Conservation (phyloP, 164 flowering plant species). For the Vitis cinerea region DNA sequence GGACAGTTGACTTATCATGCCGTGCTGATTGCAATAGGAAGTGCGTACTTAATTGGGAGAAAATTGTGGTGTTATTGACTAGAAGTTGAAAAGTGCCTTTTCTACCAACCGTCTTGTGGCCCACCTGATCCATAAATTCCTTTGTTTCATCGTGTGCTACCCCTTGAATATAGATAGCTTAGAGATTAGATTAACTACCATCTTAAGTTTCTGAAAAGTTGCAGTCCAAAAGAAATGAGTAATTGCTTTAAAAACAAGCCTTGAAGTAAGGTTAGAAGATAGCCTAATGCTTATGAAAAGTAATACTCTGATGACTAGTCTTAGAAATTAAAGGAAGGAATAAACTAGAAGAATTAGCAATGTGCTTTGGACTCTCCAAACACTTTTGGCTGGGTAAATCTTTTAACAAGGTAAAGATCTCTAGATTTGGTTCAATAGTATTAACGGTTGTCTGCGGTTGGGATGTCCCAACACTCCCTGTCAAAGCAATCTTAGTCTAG, state of each 20-base stretch:
- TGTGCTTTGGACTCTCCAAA: too few species aligned
- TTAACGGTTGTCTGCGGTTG: too few species aligned
- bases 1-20: slow-evolving; percentile 73
- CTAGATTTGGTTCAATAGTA: too few species aligned
- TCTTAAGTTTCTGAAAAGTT: neutral
- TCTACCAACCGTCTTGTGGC: too few species aligned
- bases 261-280: neutral
- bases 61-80: neutral
- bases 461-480: too few species aligned
- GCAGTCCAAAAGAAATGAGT: neutral
- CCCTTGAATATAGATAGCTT: too few species aligned
- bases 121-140: neutral
- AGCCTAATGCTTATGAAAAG: neutral
- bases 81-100: neutral
- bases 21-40: slow-evolving; percentile 85
- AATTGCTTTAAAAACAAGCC: neutral
- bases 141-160: neutral
- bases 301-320: too few species aligned
- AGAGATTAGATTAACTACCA: neutral
- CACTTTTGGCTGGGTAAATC: too few species aligned
- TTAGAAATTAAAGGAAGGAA: too few species aligned
- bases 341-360: too few species aligned
- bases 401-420: too few species aligned
- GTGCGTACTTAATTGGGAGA: slow-evolving; percentile 35
- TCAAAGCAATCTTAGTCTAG: too few species aligned